Conservation (phyloP, 768 basidiomycete genomes). For the Tephrocybe sp. region DNA sequence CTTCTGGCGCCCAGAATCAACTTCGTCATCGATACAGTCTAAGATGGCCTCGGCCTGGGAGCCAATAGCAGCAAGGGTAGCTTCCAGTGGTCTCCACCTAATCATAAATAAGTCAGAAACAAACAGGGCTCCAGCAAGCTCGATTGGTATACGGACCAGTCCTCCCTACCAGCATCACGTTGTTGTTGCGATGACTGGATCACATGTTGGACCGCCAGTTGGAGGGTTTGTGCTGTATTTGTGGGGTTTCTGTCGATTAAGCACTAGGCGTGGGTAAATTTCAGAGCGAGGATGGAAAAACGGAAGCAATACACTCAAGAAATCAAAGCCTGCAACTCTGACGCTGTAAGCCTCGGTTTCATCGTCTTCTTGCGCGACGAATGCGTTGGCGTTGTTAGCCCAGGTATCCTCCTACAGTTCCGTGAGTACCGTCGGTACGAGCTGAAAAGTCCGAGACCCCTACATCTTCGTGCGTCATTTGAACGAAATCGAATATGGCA, state of each 20-base stretch:
- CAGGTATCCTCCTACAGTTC: constrained; percentile 80
- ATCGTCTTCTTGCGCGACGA: constrained; percentile 94
- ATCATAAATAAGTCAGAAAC: constrained; percentile 1
- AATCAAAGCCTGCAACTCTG: constrained; percentile 81
- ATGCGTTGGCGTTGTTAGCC: constrained; percentile 86
- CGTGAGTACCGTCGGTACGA: too few relatives aligned
- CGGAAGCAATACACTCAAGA: constrained; percentile 58
- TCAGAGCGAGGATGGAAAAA: constrained; percentile 11
- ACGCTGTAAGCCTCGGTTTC: constrained; percentile 82
- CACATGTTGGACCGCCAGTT: constrained; percentile 52
- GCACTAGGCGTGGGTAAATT: constrained; percentile 33
- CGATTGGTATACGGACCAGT: constrained; percentile 52
- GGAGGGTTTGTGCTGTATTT: constrained; percentile 52
- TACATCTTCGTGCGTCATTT: constrained; percentile 92
- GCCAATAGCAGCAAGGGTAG: constrained; percentile 77
- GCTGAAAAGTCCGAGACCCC: constrained; percentile 22
- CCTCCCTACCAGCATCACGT: constrained; percentile 51
- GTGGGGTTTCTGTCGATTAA: constrained; percentile 57
- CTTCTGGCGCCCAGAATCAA: constrained; percentile 57
- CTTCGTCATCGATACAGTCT: constrained; percentile 77
- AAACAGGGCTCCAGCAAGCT: neutral
- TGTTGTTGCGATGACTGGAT: constrained; percentile 56
- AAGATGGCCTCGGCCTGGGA: constrained; percentile 76
- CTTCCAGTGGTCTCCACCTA: constrained; percentile 94
- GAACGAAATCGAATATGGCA: constrained; percentile 66